Conservation (phyloP, 1,139 yeast species). For the Yamadazyma diddensiae region DNA sequence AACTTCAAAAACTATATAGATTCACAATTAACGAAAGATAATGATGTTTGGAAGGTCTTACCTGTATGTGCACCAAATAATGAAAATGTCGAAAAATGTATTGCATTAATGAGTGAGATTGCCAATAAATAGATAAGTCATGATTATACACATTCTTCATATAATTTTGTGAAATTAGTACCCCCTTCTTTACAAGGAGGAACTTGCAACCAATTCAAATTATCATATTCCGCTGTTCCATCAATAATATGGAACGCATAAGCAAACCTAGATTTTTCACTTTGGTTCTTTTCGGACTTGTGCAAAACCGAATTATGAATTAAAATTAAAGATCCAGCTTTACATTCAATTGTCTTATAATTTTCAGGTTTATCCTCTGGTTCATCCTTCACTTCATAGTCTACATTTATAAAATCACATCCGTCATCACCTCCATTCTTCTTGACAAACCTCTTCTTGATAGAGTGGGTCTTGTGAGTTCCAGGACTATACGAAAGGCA, state of each 20-base stretch:
- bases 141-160: conserved; percentile 1
- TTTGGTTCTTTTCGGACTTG: conserved; percentile 60
- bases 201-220: conserved; percentile 71
- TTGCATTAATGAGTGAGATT: conserved; percentile 67
- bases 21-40: conserved; percentile 13
- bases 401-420: conserved; percentile 43
- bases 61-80: conserved; percentile 81
- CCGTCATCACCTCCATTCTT: conserved; percentile 47
- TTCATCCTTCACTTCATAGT: conserved; percentile 17
- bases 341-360: conserved; percentile 57
- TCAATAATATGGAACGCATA: conserved; percentile 81
- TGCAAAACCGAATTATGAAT: conserved; percentile 72
- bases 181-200: conserved; percentile 64
- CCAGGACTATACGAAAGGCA: conserved; percentile 75
- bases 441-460: conserved; percentile 66
- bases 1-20: conserved; percentile 42
- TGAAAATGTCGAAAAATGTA: conserved; percentile 70
- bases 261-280: conserved; percentile 62
- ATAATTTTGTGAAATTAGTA: conserved; percentile 51
- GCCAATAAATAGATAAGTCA: conserved; percentile 22
- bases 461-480: conserved; percentile 57
- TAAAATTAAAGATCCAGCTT: conserved; percentile 68
- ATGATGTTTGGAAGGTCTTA: conserved; percentile 59
- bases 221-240: conserved; percentile 58
- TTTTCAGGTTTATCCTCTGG: conserved; percentile 21